Evolutionary conservation across 2,329 filamentous ascomycete species (phyloP), one percentile per base, ranked within the genome.

Genomic region (Aspergillus quadrilineatus): DNA sequence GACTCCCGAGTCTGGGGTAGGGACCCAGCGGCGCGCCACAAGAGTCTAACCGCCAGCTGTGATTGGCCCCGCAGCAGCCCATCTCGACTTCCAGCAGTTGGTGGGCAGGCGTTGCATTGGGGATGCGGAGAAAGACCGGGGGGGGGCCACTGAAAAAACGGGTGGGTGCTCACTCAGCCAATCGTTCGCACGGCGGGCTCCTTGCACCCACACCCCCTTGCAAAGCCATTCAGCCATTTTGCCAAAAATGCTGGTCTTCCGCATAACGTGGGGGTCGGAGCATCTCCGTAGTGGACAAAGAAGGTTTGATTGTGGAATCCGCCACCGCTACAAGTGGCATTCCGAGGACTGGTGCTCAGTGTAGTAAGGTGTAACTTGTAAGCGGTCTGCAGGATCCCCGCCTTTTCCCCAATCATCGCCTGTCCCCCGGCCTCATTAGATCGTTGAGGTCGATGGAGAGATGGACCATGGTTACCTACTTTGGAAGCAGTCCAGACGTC

Each of bases 241-340:
- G 26, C 32, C 41, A 42, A 48, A 48, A 15, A 26, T 14, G 42
- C 34, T 42, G 36, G 37, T 22, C 9, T 4, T 45, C 50, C 50
- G 50, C 34, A 22, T 45, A 39, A 28, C 54, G 54, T 56, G 48
- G 53, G 50, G 44, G 47, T 59, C 57, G 57, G 57, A 59, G 43
- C n/a, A 56, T 56, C 48, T 59, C 57, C 57, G 57, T 53, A 4
- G 12, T 43, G 15, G 41, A 36, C 10, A 26, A 49, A 44, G 36
- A 49, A 36, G 45, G 45, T 50, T 49, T 54, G 52, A 37, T 32
- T 26, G 15, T 47, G 12, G 26, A 28, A 22, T 45, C 34, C 39
- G 39, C 39, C 39, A 22, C 39, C 6, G 17, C 39, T 17, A 15
- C 37, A 17, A 6, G 6, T 22, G n/a, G 34, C 34, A 22, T 22